Conservation (phyloP, 2,329 filamentous ascomycete genomes). For the Aspergillus glaucus region DNA sequence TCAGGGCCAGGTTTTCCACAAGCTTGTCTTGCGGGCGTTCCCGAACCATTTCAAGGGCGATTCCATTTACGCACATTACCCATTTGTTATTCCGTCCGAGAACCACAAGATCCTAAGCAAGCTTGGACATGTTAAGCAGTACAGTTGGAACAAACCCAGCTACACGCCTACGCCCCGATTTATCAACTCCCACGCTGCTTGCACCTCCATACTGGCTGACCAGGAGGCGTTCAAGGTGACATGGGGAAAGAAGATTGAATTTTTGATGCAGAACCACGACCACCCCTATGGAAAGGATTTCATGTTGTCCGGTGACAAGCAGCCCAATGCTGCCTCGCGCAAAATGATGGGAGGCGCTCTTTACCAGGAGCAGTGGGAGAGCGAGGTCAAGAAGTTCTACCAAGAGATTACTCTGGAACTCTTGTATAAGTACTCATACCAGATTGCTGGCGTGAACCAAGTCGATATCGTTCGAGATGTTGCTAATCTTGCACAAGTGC, state of each 20-base stretch:
- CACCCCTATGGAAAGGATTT: constrained; percentile 40
- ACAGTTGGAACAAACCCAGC: constrained; percentile 33
- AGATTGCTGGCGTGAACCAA: constrained; percentile 39
- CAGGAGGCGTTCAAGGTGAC: constrained; percentile 41
- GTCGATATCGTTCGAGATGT: constrained; percentile 47
- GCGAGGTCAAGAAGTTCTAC: constrained; percentile 43
- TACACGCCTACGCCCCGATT: constrained; percentile 30
- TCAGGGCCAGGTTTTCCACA: constrained; percentile 47
- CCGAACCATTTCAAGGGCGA: constrained; percentile 44
- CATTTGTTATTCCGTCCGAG: constrained; percentile 43
- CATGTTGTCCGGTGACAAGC: constrained; percentile 43
- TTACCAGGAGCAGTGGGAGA: constrained; percentile 42
- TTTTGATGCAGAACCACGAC: constrained; percentile 34
- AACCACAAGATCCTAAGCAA: constrained; percentile 39
- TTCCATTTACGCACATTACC: constrained; percentile 47
- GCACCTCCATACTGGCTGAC: constrained; percentile 38
- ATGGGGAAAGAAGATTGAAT: constrained; percentile 42
- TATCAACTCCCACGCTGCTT: constrained; percentile 42
- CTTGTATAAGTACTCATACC: constrained; percentile 40
- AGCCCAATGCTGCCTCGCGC: constrained; percentile 37
- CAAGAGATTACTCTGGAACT: constrained; percentile 43
- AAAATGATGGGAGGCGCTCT: constrained; percentile 38
- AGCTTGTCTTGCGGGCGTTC: constrained; percentile 46
- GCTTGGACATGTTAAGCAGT: constrained; percentile 37
- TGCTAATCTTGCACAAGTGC: constrained; percentile 48